phyloP scores from a whole-genome alignment of 495 filamentous ascomycete species.

The Poronia punctata region DNA sequence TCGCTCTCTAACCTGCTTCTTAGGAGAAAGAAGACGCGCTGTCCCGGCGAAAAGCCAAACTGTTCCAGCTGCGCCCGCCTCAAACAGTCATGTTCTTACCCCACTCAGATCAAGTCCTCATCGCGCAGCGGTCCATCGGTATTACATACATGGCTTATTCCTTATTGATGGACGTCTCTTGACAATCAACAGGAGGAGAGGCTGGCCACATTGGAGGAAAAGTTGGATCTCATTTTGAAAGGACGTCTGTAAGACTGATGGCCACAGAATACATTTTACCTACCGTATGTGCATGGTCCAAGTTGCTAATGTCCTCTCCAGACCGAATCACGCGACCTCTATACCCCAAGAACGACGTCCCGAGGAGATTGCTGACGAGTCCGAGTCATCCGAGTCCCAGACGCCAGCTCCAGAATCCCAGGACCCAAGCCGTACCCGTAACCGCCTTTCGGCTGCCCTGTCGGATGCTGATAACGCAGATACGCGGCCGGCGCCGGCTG shows the following conservation, averaged over 20 bases:
- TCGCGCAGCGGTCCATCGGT: slow-evolving; percentile 30
- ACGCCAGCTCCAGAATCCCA: too few species aligned
- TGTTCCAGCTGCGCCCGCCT: slow-evolving; percentile 42
- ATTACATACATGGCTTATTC: slow-evolving; percentile 9
- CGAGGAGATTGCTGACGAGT: slow-evolving; percentile 7
- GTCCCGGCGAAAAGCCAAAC: slow-evolving; percentile 40
- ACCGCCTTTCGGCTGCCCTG: slow-evolving; percentile 22
- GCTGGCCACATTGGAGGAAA: slow-evolving; percentile 41
- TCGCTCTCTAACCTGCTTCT: too few species aligned
- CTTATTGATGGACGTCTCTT: slow-evolving; percentile 11
- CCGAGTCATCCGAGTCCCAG: slow-evolving; percentile 8
- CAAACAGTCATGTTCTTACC: slow-evolving; percentile 38
- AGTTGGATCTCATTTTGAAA: slow-evolving; percentile 39
- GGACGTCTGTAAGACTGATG: slow-evolving; percentile 24
- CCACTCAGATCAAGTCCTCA: slow-evolving; percentile 14
- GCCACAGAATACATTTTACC: neutral
- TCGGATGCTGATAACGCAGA: slow-evolving; percentile 29
- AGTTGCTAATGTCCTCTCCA: slow-evolving; percentile 9
- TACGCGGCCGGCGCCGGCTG: slow-evolving; percentile 20
- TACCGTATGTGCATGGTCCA: neutral
- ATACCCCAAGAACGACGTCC: slow-evolving; percentile 8
- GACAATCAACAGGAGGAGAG: slow-evolving; percentile 34
- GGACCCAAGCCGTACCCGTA: slow-evolving; percentile 19
- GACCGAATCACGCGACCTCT: slow-evolving; percentile 9
- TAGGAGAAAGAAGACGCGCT: slow-evolving; percentile 42